Evolutionary conservation across 2,329 filamentous ascomycete species (phyloP), one percentile per base, ranked within the genome.

Genomic region (Elsinoe batatas): DNA sequence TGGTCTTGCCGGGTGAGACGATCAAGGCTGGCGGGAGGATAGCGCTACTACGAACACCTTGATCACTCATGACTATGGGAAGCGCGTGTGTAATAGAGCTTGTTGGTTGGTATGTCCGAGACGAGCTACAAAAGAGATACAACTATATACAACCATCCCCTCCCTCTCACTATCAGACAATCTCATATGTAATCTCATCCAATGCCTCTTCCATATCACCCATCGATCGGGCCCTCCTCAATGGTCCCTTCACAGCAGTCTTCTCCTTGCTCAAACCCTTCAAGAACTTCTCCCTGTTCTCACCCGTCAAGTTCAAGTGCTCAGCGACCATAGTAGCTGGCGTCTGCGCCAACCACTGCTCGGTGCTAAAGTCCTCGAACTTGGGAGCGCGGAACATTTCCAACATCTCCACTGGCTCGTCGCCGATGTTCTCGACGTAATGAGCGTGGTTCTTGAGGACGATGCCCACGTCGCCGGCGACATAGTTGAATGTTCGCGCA

Each of bases 401-500:
- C 10, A 91, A 72, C 68, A 90, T 85, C 65, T 88, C 82, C 2
- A 91, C 70, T 15, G 85, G 80, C 67, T 89, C 85, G 49, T 87
- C 80, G n/a, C 85, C 83, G 4, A 88, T 80, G 63, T 90, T 90
- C 75, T 91, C 86, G 54, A 91, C 85, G 65, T 88, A 91, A 65
- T 91, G 86, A 2, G 84, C 87, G 77, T 87, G 88, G 65, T 87
- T 88, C 64, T 67, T 76, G 0, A 87, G 87, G 5, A 91, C 85
- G 59, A 90, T 86, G 12, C 84, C 87, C 0, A 89, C 84, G 62
- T 91, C 87, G 1, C 87, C 87, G 1, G 84, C 78, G 5, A 78
- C 72, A 68, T 87, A 91, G 71, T 91, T 82, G 64, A 91, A 91
- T 0, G 87, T 91, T 20, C 85, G 76, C 0, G 86, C 85, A 18